Percentiles rank a stretch among this genome's conserved stretches.
Evolutionary conservation across 129 eudicot genomes (phyloP).

Genomic region (Apium graveolens): DNA sequence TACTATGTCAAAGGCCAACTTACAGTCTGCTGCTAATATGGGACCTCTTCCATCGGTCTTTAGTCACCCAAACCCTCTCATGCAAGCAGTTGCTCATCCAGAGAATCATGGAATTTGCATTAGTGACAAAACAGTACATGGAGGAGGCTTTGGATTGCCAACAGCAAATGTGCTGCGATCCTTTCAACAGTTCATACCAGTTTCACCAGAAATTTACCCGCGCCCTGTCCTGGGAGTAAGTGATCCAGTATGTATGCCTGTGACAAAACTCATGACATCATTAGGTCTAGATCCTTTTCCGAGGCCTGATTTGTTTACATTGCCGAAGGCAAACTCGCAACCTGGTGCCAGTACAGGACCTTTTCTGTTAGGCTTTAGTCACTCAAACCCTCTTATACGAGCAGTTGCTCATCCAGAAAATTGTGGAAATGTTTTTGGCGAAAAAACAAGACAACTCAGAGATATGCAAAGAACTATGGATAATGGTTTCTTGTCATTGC

Average conservation of each 20-base stretch:
- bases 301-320: background rate
- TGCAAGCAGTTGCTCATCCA: slow-evolving; percentile 5
- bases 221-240: background rate
- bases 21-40: background rate
- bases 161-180: background rate
- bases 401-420: slow-evolving; percentile 2
- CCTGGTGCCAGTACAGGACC: background rate
- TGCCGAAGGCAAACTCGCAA: background rate
- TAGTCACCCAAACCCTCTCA: slow-evolving; percentile 4
- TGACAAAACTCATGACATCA: background rate
- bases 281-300: background rate
- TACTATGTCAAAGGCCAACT: background rate
- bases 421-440: background rate
- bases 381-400: background rate
- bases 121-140: background rate
- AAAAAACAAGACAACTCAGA: background rate
- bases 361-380: slow-evolving; percentile 4
- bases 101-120: background rate
- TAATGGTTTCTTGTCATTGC: background rate
- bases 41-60: slow-evolving; percentile 5
- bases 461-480: background rate
- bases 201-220: background rate
- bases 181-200: background rate
- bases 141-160: slow-evolving; percentile 1
- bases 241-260: background rate